Evolutionary conservation across 306 rosid species (phyloP).

Genomic region (Castanospermum australe): DNA sequence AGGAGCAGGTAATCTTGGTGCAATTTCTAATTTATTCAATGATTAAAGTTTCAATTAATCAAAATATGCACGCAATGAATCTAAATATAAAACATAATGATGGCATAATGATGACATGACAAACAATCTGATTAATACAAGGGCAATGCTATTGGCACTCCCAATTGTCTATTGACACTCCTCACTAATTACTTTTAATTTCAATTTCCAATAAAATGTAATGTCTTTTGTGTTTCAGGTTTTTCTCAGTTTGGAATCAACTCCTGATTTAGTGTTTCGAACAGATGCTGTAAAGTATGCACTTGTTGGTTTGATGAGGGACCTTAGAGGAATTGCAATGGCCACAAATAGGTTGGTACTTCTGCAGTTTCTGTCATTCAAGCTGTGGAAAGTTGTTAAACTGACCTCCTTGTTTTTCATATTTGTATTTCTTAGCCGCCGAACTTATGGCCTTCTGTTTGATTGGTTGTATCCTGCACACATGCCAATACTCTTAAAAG

Average conservation of each 20-base stretch:
- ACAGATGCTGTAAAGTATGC: conserved; percentile 81
- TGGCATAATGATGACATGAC: not conserved
- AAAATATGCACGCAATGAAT: too few species aligned
- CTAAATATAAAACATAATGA: not conserved
- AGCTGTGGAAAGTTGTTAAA: not conserved
- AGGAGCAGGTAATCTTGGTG: not conserved
- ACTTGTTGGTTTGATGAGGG: conserved; percentile 94
- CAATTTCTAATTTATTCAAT: not conserved
- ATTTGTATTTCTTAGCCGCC: conserved; percentile 65
- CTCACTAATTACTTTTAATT: too few species aligned
- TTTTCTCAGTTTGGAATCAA: conserved; percentile 82
- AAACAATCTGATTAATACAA: not conserved
- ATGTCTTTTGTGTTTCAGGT: conserved; percentile 49
- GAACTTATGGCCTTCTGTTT: conserved; percentile 91
- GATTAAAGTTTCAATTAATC: too few species aligned
- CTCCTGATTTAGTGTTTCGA: conserved; percentile 92
- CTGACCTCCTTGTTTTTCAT: conserved; percentile 15
- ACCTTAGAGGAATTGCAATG: conserved; percentile 97
- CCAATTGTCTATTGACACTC: too few species aligned
- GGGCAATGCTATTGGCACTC: too few species aligned
- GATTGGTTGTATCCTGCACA: conserved; percentile 98
- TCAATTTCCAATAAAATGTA: too few species aligned
- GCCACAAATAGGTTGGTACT: conserved; percentile 82
- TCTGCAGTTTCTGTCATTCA: conserved; percentile 13
- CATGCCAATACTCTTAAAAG: conserved; percentile 84